Base-by-base conservation (phyloP, 2,329 filamentous ascomycete species). In the Coniochaeta hoffmannii region DNA sequence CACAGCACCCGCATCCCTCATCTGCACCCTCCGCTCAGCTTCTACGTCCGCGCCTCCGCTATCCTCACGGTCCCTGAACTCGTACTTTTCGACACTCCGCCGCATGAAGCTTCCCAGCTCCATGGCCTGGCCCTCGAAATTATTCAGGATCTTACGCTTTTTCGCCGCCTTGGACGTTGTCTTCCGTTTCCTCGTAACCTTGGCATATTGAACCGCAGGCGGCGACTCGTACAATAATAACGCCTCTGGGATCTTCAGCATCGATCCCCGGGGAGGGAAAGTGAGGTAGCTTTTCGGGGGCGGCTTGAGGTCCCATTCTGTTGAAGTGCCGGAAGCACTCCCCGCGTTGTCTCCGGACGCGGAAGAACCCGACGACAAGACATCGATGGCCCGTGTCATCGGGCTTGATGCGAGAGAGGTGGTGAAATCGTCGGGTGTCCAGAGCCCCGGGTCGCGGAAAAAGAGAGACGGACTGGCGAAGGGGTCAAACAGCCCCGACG, bases 401-500 rank as follows among this genome's bases (percentile, higher is more conserved):
- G 56, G 51, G 9, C 51, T 9, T 14, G 50, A 54, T 24, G 31
- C 3, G 49, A 15, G 10, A 3, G 55, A 30, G 2, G 50, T 1
- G 50, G 55, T 44, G 59, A 83, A 82, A 1, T 71, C 70, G 1
- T 67, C 67, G 0, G 80, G 79, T 0, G 77, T 68, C 0, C 69
- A 60, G 5, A 81, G 56, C 0, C 77, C 78, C 0, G 82, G 67
- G 0, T 73, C 78, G 53, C 79, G 79, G 61, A 86, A 85, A 62
- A 86, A 79, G 1, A 86, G 71, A 53, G 73, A 72, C 0, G 83
- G 75, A 57, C 80, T 84, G 5, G 76, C 80, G 64, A 86, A 86
- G 0, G 78, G 67, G 60, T 87, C 83, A 58, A 86, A 85, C 30
- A 83, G 65, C 56, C 78, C 67, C 1, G 64, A 64, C 0, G 82